Evolutionary conservation across 2,329 filamentous ascomycete species (phyloP).

Genomic region (Neopestalotiopsis clavispora): DNA sequence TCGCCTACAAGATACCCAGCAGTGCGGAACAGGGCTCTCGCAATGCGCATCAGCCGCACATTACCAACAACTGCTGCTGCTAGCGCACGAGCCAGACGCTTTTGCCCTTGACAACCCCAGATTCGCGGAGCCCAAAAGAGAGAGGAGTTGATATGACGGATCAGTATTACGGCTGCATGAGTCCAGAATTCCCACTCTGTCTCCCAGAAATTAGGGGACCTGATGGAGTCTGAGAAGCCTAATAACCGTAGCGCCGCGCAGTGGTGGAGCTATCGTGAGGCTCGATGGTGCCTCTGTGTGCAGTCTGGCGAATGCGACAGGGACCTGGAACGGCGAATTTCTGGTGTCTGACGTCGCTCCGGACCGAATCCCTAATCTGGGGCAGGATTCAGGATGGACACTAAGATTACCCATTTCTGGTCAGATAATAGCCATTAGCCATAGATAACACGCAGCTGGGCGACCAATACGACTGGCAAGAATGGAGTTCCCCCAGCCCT

Average conservation of each 20-base stretch:
- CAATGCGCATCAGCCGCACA: neutral
- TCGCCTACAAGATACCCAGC: neutral
- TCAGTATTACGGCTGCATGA: conserved; percentile 4
- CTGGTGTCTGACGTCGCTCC: neutral
- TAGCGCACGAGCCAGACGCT: neutral
- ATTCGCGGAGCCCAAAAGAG: neutral
- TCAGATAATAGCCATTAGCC: conserved; percentile 1
- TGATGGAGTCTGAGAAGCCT: neutral
- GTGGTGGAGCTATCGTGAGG: neutral
- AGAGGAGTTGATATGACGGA: conserved; percentile 11
- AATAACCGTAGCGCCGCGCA: neutral
- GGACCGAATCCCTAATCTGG: conserved; percentile 1
- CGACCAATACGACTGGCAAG: neutral
- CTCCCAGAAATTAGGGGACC: conserved; percentile 2
- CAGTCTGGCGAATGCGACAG: neutral
- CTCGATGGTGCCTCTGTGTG: neutral
- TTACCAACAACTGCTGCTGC: neutral
- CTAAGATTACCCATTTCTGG: conserved; percentile 2
- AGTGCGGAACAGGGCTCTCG: neutral
- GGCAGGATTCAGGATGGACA: neutral
- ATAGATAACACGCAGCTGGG: neutral
- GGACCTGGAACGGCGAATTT: neutral
- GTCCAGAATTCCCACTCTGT: conserved; percentile 3
- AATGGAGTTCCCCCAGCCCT: neutral
- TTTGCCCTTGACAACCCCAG: conserved; percentile 8